Evolutionary conservation across 352 stramenopile species (phyloP).

Genomic region (Lagenidium sp.): DNA sequence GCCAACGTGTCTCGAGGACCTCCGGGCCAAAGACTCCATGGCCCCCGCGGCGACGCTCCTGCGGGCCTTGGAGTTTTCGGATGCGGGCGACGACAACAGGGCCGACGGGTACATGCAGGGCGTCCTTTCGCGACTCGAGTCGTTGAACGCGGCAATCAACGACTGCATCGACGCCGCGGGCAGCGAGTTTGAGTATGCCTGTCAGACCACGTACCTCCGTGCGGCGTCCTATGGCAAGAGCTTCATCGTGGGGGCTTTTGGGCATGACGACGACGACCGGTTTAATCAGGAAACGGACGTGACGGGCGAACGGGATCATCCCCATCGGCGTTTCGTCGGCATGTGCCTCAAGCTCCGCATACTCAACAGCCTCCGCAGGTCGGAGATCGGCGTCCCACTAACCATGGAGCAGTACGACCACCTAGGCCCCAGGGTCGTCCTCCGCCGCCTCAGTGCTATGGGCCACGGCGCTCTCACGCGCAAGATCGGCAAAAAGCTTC

Average conservation of each 20-base stretch:
- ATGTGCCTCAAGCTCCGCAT: conserved; percentile 86
- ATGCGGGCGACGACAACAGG: conserved; percentile 82
- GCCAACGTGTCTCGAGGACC: conserved; percentile 75
- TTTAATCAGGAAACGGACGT: conserved; percentile 43
- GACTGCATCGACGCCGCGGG: conserved; percentile 83
- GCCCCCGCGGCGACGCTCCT: conserved; percentile 86
- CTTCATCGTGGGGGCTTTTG: conserved; percentile 29
- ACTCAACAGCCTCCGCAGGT: conserved; percentile 83
- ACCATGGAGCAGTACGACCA: conserved; percentile 78
- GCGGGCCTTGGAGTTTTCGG: conserved; percentile 84
- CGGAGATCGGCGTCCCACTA: conserved; percentile 71
- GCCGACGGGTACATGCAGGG: conserved; percentile 86
- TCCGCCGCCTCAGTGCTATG: conserved; percentile 78
- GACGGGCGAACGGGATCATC: conserved; percentile 68
- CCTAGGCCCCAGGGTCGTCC: conserved; percentile 75
- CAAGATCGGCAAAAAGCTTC: conserved; percentile 87
- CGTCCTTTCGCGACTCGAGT: conserved; percentile 74
- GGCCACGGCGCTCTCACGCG: conserved; percentile 86
- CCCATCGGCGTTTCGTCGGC: too few relatives aligned
- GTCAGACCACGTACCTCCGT: conserved; percentile 73
- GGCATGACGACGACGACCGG: too few relatives aligned
- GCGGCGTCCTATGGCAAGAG: conserved; percentile 63
- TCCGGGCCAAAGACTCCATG: conserved; percentile 82
- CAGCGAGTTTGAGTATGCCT: conserved; percentile 78
- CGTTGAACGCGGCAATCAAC: conserved; percentile 79